These are phyloP conservation scores for Aspergillus ochraceoroseus DNA, from an alignment of 2,329 filamentous ascomycete genomes.

Conservation along the genomic window DNA sequence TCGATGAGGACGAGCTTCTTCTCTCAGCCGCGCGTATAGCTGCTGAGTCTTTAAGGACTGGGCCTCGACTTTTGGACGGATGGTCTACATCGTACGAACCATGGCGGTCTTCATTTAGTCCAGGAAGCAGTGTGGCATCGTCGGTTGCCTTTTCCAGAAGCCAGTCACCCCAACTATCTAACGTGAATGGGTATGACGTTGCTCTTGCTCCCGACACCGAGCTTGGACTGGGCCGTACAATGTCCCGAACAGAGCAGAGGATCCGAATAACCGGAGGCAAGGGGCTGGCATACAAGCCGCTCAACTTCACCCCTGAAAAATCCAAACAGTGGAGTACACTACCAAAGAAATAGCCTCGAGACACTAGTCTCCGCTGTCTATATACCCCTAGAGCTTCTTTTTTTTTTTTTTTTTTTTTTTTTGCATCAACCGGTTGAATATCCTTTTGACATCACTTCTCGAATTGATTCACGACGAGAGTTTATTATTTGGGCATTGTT, in stretches of 20 bases:
- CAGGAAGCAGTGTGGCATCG: constrained; percentile 26
- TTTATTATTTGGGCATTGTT: constrained; percentile 9
- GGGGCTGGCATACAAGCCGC: constrained; percentile 41
- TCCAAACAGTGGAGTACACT: constrained; percentile 15
- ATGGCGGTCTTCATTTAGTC: constrained; percentile 26
- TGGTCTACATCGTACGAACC: constrained; percentile 23
- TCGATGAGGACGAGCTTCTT: constrained; percentile 43
- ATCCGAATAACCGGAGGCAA: constrained; percentile 42
- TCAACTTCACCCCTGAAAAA: constrained; percentile 30
- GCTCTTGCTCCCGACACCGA: constrained; percentile 38
- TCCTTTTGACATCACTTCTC: neutral
- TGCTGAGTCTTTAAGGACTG: constrained; percentile 38
- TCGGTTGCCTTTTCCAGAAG: constrained; percentile 25
- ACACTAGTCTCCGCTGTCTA: neutral
- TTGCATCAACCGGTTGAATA: neutral
- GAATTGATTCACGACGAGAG: neutral
- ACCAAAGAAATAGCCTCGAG: constrained; percentile 10
- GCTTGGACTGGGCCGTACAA: constrained; percentile 36
- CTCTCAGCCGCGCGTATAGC: constrained; percentile 41
- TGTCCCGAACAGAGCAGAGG: constrained; percentile 44
- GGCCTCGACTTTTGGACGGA: constrained; percentile 32
- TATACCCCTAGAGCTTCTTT: neutral
- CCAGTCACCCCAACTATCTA: constrained; percentile 29
- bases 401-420: constrained; percentile 1
- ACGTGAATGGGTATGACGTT: constrained; percentile 40